Evolutionary conservation across 1,139 yeast genomes (phyloP), one percentile per base, ranked within the genome.

Genomic region (Lodderomyces elongisporus): DNA sequence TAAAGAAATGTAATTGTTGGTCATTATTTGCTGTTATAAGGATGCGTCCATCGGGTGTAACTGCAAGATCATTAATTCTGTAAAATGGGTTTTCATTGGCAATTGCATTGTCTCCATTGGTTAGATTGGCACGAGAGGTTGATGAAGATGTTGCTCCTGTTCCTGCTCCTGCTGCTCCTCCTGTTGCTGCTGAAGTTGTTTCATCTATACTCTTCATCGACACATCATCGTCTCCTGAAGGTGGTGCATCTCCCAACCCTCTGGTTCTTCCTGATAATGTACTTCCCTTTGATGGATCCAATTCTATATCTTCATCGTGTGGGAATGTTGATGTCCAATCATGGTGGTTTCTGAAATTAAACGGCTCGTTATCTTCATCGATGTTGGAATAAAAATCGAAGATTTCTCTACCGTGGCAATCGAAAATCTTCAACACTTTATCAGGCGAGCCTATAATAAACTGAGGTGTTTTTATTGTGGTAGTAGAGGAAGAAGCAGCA

Each of bases 391-490:
- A 66, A 42, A 68, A 68, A 42, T 68, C 74, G 46, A 65, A 64
- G 9, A 67, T 43, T 38, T 66, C 72, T 3, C 44, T 46, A 4
- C 74, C 73, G 15, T 59, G 55, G 16, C 73, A 48, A 44, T 79
- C 75, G 61, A 74, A 84, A 10, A 83, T 70, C 22, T 75, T 72
- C 38, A 87, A 70, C 31, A 75, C 79, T 43, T 79, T 78, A 52
- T 85, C 96, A 0, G 89, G 87, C 1, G 91, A 78, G 0, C 94
- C 93, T 14, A 83, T 66, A 8, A 85, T 66, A 41, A 85, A 80
- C 38, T 70, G 72, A 15, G 78, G 74, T 5, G 72, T 71, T 9
- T 37, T 30, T 14, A 18, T 15, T 21, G 12, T 28, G 12, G 16
- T 17, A 10, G 26, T 24, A n/a, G 14, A 24, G 7, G 26, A 10